Percentiles rank a stretch among this genome's conserved stretches.
Conservation (phyloP, 495 filamentous ascomycete genomes). For the Aspergillus taichungensis region DNA sequence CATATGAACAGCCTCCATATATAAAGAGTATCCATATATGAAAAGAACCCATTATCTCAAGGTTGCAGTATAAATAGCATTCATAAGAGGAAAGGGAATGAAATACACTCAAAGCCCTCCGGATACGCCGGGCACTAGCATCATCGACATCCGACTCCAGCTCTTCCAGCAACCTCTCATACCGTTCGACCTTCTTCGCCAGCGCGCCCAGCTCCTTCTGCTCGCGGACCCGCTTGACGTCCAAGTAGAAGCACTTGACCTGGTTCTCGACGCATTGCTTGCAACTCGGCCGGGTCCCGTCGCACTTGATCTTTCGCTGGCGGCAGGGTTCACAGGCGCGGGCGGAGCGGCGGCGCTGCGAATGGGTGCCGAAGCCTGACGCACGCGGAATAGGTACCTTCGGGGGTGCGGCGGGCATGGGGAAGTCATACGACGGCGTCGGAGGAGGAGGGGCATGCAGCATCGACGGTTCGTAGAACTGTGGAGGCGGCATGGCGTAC, state of each 20-base stretch:
- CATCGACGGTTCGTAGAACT: neutral
- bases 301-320: constrained; percentile 56
- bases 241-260: constrained; percentile 43
- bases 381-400: constrained; percentile 31
- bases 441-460: constrained; percentile 1
- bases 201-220: constrained; percentile 38
- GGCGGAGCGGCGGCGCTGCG: constrained; percentile 28
- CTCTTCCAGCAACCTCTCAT: constrained; percentile 35
- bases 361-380: neutral
- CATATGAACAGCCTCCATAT: too few species aligned
- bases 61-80: too few species aligned
- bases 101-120: constrained; percentile 26
- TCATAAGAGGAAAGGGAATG: neutral
- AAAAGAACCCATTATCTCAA: too few species aligned
- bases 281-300: constrained; percentile 45
- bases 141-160: constrained; percentile 25
- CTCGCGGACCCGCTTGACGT: constrained; percentile 50
- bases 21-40: too few species aligned
- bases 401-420: neutral
- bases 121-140: constrained; percentile 22
- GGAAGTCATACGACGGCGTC: constrained; percentile 1
- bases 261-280: constrained; percentile 42
- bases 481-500: neutral
- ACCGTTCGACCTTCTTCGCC: constrained; percentile 33
- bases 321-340: constrained; percentile 66